phyloP scores from a whole-genome alignment of 73 alveolate genomes.

The Symbiodinium pilosum region DNA sequence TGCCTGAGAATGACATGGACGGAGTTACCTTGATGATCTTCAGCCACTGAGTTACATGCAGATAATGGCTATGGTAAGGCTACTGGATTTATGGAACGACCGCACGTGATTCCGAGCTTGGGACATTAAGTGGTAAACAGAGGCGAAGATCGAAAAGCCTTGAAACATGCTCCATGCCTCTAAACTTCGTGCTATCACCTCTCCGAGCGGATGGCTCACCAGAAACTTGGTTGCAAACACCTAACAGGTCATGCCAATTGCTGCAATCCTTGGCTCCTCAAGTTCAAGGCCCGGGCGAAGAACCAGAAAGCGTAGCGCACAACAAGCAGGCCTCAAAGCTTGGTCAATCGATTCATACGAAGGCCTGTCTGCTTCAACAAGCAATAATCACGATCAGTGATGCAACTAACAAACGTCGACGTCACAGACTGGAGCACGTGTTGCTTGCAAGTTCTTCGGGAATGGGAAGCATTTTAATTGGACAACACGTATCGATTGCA shows the following conservation, averaged over 20 bases:
- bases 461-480: no score
- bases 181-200: background rate
- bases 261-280: background rate
- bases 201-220: constrained; percentile 24
- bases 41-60: background rate
- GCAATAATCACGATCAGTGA: no score
- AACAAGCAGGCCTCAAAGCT: constrained; percentile 11
- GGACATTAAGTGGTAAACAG: constrained; percentile 69
- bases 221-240: constrained; percentile 58
- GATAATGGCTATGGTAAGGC: background rate
- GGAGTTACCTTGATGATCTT: background rate
- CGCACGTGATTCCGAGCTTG: no score
- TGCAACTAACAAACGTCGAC: background rate
- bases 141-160: constrained; percentile 75
- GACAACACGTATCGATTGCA: no score
- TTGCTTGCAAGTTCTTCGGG: no score
- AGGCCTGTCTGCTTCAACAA: no score
- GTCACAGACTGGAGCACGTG: background rate
- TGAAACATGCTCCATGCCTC: background rate
- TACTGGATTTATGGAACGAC: no score
- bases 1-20: constrained; percentile 31
- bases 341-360: no score
- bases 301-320: constrained; percentile 90
- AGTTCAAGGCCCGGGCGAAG: background rate
- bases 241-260: background rate